Percentiles rank a stretch among this genome's conserved stretches.
Conservation (phyloP, 2,329 filamentous ascomycete genomes). For the Fusarium subtropicale region DNA sequence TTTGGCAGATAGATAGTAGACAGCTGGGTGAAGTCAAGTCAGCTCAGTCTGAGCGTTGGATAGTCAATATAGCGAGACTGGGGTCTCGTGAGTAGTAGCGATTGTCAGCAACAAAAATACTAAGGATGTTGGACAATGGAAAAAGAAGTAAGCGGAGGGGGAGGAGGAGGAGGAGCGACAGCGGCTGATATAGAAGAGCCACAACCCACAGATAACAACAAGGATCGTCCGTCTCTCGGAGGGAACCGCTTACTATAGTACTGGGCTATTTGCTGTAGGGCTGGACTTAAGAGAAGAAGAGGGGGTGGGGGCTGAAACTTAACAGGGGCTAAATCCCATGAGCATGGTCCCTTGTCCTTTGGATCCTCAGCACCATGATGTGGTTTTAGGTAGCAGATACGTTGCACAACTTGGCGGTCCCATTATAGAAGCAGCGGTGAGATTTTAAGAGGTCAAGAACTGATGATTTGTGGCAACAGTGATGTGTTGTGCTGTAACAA, state of each 20-base stretch:
- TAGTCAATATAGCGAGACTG: not conserved
- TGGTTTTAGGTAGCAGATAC: not conserved
- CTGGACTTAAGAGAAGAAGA: constrained; percentile 28
- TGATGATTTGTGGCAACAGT: not conserved
- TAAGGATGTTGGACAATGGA: not conserved
- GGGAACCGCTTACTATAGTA: constrained; percentile 6
- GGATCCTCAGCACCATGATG: not conserved
- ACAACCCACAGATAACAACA: constrained; percentile 4
- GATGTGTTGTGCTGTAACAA: not conserved
- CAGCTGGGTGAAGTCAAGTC: not conserved
- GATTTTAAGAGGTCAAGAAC: not conserved
- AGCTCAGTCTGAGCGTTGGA: not conserved
- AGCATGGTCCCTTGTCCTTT: constrained; percentile 18
- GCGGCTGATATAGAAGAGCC: constrained; percentile 8
- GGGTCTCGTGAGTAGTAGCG: not conserved
- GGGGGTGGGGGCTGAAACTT: constrained; percentile 36
- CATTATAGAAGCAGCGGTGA: constrained; percentile 20
- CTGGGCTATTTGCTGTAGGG: constrained; percentile 36
- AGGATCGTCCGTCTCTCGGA: constrained; percentile 9
- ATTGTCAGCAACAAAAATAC: not conserved
- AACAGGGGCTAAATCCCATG: constrained; percentile 30
- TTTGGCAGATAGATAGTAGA: constrained; percentile 7
- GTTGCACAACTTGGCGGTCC: not conserved
- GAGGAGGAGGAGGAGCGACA: constrained; percentile 14
- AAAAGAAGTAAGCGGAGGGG: constrained; percentile 9